Evolutionary conservation across 2,329 filamentous ascomycete species (phyloP).

Genomic region (Colletotrichum aenigma): DNA sequence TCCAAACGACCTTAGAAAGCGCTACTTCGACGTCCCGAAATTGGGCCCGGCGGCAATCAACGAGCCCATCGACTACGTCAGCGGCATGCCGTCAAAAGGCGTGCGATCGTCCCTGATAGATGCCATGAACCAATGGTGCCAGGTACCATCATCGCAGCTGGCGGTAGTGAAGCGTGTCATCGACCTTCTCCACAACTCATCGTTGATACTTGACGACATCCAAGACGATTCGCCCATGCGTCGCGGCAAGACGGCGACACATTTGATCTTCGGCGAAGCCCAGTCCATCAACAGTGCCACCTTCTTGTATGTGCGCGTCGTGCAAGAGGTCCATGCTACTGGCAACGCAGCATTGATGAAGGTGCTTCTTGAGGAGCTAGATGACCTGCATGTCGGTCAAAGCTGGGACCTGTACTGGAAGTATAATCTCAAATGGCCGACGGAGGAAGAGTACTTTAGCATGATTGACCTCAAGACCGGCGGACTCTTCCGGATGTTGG

Average conservation of each 20-base stretch:
- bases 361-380: slow-evolving; percentile 27
- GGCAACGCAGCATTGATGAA: neutral
- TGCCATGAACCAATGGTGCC: neutral
- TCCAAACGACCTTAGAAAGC: neutral
- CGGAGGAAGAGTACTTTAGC: slow-evolving; percentile 26
- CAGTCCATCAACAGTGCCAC: slow-evolving; percentile 41
- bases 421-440: slow-evolving; percentile 20
- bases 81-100: neutral
- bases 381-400: slow-evolving; percentile 28
- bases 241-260: slow-evolving; percentile 35
- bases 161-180: neutral
- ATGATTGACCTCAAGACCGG: slow-evolving; percentile 30
- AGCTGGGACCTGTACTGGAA: slow-evolving; percentile 31
- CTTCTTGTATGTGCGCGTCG: slow-evolving; percentile 28
- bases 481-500: slow-evolving; percentile 23
- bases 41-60: slow-evolving; percentile 10
- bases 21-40: neutral
- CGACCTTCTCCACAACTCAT: neutral
- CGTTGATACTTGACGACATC: slow-evolving; percentile 37
- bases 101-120: neutral
- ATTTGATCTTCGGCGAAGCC: slow-evolving; percentile 36
- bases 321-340: slow-evolving; percentile 15
- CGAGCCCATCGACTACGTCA: slow-evolving; percentile 12
- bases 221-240: slow-evolving; percentile 37
- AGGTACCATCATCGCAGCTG: neutral